Percentiles rank a stretch among this genome's conserved stretches.
Evolutionary conservation across 2,329 filamentous ascomycete genomes (phyloP).

Genomic region (Clarireedia sp.): DNA sequence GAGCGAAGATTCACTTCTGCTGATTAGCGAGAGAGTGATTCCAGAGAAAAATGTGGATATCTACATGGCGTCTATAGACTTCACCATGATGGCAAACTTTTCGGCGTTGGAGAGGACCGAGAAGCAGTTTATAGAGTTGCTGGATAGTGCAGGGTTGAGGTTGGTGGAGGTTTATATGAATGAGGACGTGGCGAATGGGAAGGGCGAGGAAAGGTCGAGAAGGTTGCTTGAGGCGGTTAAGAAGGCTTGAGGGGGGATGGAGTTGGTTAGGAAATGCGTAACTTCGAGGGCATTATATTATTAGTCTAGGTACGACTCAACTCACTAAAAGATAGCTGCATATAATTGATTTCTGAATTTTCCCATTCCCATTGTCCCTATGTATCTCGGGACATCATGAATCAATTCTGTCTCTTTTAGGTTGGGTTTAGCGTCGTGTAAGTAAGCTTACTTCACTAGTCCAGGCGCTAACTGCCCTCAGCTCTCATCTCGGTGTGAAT

Average conservation of each 20-base stretch:
- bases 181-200: not conserved
- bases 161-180: not conserved
- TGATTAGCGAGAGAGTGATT: constrained; percentile 4
- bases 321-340: too few species aligned
- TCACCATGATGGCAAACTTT: not conserved
- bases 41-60: not conserved
- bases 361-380: too few species aligned
- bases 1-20: not conserved
- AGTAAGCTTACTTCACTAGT: too few species aligned
- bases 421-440: too few species aligned
- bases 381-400: too few species aligned
- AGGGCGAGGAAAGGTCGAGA: not conserved
- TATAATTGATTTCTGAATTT: too few species aligned
- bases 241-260: not conserved
- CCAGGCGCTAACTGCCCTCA: too few species aligned
- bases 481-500: too few species aligned
- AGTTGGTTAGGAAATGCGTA: too few species aligned
- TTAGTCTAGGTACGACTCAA: too few species aligned
- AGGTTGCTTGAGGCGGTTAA: constrained; percentile 3
- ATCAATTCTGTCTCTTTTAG: too few species aligned
- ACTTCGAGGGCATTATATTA: too few species aligned
- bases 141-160: not conserved
- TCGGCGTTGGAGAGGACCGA: constrained; percentile 1
- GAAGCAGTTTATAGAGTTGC: not conserved
- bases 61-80: not conserved